Base-by-base conservation (phyloP, 441 rosid species). In the Macaranga tanarius region DNA sequence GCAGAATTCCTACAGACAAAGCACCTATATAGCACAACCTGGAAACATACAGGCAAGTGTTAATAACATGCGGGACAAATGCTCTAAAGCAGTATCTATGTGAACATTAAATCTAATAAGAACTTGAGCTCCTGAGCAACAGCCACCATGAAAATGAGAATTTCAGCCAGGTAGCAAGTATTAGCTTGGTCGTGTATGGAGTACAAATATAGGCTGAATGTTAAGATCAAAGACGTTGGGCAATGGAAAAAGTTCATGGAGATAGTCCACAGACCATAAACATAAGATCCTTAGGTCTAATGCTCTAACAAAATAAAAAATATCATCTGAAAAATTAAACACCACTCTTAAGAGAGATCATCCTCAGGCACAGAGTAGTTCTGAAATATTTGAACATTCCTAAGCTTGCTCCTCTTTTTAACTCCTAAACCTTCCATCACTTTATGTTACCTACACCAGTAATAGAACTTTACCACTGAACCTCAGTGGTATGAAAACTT, bases 1-100 rank as follows among this genome's bases (percentile, higher is more conserved):
- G 57, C 58, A 61, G 50, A 58, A 62, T 52, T 70, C 31, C 61
- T 76, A 73, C 76, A 34, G 72, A 58, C 50, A 75, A 75, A 75
- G 63, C 64, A 65, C 73, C 65, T 57, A 57, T 16, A 62, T 23
- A 68, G 68, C 73, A 75, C 69, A 73, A 77, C 76, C 87, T 83
- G 81, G 69, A 76, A 78, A 65, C 44, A 76, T 19, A 67, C 77
- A 38, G 11, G 42, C 26, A 44, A 63, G 42, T 60, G 60, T 65
- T 17, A 73, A 51, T 28, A 4, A 42, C 65, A 55, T 23, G 54
- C 51, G 20, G 42, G 8, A 17, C 15, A 0, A 50, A 17, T 48
- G 31, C 20, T 66, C 15, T 23, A 44, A 47, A 20, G 34, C 34
- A 65, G n/a, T 11, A 28, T 0, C 25, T 68, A 12, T 8, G 2